Base-by-base conservation (phyloP, 2,329 filamentous ascomycete genomes). In the Paraconiothyrium sp. region DNA sequence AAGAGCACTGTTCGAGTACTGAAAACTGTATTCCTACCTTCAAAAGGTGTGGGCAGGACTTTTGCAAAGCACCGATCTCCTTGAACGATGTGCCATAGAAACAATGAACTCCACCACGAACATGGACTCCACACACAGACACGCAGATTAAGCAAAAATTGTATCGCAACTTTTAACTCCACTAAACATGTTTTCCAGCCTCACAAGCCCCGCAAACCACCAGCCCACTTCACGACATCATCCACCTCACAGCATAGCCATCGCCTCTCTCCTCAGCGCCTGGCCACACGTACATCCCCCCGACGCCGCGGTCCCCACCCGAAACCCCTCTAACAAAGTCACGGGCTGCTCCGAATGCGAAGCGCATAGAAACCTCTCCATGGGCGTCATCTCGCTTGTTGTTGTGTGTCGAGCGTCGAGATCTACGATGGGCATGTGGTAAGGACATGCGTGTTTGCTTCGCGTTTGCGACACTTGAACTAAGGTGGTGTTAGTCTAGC, bases 211-310 rank as follows among this genome's bases (percentile, higher is more conserved):
- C n/a, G n/a, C n/a, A n/a, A n/a, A n/a, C n/a, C n/a, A n/a, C n/a
- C n/a, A n/a, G n/a, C n/a, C n/a, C n/a, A n/a, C n/a, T n/a, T n/a
- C n/a, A n/a, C n/a, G n/a, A n/a, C n/a, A n/a, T n/a, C n/a, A n/a
- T n/a, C n/a, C n/a, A n/a, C n/a, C 16, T 51, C 48, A 51, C 48
- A 56, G n/a, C 54, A 56, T 56, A 16, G 54, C 41, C 3, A 30
- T 47, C 24, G n/a, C 37, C 20, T 55, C 39, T 44, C 43, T 47
- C 43, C 48, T 14, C 22, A 2, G 11, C 20, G 41, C 22, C 11
- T 16, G n/a, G 4, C 54, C 54, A 39, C 54, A 56, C 1, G 54
- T 56, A n/a, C 54, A 56, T 44, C 54, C 54, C 22, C 43, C 54
- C 13, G 41, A 47, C 13, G 54, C 43, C 43, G 54, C 54, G 10